phyloP scores from a whole-genome alignment of 441 rosid genomes.

The Gossypium trilobum region DNA sequence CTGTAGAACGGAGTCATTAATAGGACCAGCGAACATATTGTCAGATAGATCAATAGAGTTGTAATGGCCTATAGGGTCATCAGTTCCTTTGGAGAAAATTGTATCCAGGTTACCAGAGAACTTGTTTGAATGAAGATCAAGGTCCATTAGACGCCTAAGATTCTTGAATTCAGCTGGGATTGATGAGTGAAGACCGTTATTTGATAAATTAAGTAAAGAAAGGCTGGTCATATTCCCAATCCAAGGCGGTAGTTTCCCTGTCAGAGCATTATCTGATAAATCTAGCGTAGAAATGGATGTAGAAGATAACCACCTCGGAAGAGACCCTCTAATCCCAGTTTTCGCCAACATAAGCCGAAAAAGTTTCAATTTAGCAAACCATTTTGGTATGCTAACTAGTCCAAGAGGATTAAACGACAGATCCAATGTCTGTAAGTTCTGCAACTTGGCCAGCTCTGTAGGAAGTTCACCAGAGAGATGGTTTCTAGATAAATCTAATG shows the following conservation, averaged over 20 bases:
- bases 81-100: constrained; percentile 31
- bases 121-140: constrained; percentile 55
- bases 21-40: constrained; percentile 35
- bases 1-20: constrained; percentile 29
- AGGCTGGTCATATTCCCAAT: constrained; percentile 45
- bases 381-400: constrained; percentile 29
- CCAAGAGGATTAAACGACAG: constrained; percentile 43
- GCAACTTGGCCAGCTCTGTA: constrained; percentile 26
- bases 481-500: constrained; percentile 43
- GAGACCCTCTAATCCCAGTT: constrained; percentile 35
- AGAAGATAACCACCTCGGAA: constrained; percentile 40
- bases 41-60: constrained; percentile 40
- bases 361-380: constrained; percentile 32
- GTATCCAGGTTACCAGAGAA: constrained; percentile 28
- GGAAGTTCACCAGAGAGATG: constrained; percentile 35
- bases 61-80: constrained; percentile 38
- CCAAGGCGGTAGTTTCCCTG: constrained; percentile 39
- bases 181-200: constrained; percentile 34
- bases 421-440: constrained; percentile 36
- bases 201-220: constrained; percentile 43
- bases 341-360: constrained; percentile 32
- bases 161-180: constrained; percentile 41
- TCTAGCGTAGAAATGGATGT: constrained; percentile 39
- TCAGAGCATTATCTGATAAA: constrained; percentile 40
- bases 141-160: constrained; percentile 43